phyloP scores from a whole-genome alignment of 192 early-diverging fungal species.

The Cetraspora pellucida region DNA sequence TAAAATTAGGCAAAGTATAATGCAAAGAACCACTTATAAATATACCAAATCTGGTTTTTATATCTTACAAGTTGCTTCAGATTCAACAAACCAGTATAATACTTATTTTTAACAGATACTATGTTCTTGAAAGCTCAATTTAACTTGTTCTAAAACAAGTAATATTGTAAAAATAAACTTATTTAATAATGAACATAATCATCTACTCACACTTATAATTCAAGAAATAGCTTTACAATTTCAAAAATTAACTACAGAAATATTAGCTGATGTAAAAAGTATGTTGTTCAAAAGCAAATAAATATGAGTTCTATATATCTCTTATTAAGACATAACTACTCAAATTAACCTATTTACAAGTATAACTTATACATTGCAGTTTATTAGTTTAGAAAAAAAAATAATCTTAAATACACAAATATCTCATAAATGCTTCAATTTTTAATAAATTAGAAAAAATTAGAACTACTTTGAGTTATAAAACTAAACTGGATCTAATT shows the following conservation, averaged over 20 bases:
- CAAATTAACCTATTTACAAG: background rate
- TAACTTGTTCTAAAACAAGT: background rate
- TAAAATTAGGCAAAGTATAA: too few species aligned
- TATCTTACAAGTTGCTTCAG: too few species aligned
- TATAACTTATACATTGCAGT: background rate
- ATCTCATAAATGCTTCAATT: background rate
- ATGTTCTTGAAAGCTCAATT: background rate
- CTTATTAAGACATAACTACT: background rate
- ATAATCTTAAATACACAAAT: background rate
- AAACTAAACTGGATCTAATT: background rate
- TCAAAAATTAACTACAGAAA: background rate
- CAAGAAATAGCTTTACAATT: background rate
- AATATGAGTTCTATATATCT: background rate
- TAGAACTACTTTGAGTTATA: background rate
- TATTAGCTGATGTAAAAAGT: background rate
- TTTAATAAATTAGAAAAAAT: background rate
- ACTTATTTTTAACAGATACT: background rate
- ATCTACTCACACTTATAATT: background rate
- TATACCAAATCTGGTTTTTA: too few species aligned
- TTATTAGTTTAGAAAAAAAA: background rate
- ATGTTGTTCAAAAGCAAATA: background rate
- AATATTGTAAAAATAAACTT: background rate
- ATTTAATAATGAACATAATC: background rate
- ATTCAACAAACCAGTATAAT: background rate
- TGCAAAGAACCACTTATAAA: too few species aligned